A percentile compares a stretch with the other conserved stretches of the same genome.
Conservation (phyloP, 176 grass and related monocot species). For the Musa troglodytarum region DNA sequence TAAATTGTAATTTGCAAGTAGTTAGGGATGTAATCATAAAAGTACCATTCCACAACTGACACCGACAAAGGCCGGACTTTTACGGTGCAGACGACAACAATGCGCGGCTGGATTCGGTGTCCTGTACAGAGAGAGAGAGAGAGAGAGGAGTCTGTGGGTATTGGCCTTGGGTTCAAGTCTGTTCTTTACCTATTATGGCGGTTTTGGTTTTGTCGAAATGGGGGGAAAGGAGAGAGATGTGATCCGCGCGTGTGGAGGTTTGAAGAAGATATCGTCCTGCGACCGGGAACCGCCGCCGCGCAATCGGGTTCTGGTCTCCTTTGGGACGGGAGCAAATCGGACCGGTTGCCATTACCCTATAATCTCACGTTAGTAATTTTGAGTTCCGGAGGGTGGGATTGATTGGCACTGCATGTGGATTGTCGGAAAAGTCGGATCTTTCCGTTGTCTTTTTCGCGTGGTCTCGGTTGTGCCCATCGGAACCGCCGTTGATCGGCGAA, state of each 20-base stretch:
- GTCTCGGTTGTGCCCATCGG: too few species aligned
- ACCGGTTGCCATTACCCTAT: too few species aligned
- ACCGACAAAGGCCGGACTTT: too few species aligned
- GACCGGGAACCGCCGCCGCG: not conserved
- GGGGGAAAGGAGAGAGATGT: not conserved
- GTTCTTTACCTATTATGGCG: constrained; percentile 1
- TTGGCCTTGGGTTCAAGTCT: too few species aligned
- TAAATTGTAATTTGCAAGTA: too few species aligned
- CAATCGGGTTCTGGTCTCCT: too few species aligned
- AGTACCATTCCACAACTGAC: too few species aligned
- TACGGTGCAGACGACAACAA: too few species aligned
- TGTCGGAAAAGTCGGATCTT: not conserved
- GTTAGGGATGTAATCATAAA: too few species aligned
- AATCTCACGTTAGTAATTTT: not conserved
- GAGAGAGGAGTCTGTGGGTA: not conserved
- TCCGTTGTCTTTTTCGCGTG: too few species aligned
- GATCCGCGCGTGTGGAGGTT: not conserved
- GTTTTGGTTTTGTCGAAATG: not conserved
- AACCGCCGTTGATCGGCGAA: constrained; percentile 7
- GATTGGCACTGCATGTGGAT: too few species aligned
- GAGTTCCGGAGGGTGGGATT: not conserved
- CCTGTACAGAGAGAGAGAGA: not conserved
- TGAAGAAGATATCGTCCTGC: not conserved
- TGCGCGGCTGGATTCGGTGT: not conserved
- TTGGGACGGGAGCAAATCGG: too few species aligned